These are phyloP conservation scores for Fusarium transvaalense DNA, from an alignment of 2,329 filamentous ascomycete species.

Conservation along the genomic window DNA sequence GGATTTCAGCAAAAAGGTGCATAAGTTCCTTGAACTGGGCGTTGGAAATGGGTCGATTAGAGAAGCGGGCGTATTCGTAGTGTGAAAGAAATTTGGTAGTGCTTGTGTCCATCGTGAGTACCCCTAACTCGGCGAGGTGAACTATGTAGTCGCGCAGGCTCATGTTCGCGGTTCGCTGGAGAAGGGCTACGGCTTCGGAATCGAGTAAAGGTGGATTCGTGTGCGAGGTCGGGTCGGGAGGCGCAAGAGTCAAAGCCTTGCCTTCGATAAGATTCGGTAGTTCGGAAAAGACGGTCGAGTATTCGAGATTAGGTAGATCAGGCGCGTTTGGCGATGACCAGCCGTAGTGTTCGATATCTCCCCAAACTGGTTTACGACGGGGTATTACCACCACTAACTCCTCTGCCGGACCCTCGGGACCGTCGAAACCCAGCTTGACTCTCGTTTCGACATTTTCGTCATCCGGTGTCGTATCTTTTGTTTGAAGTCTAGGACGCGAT, in stretches of 20 bases:
- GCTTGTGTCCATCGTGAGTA: constrained; percentile 62
- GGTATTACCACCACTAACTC: constrained; percentile 63
- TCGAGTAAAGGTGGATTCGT: constrained; percentile 66
- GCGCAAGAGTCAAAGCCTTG: constrained; percentile 88
- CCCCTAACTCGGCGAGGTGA: constrained; percentile 75
- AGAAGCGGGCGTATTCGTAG: constrained; percentile 91
- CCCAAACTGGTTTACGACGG: constrained; percentile 74
- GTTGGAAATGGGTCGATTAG: constrained; percentile 75
- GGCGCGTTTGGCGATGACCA: constrained; percentile 85
- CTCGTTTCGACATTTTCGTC: constrained; percentile 37
- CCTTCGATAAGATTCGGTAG: constrained; percentile 92
- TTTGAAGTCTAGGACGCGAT: constrained; percentile 51
- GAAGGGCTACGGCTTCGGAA: constrained; percentile 74
- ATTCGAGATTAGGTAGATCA: constrained; percentile 85
- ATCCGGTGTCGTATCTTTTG: constrained; percentile 29
- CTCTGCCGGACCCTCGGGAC: constrained; percentile 54
- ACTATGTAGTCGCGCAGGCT: constrained; percentile 82
- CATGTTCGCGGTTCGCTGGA: constrained; percentile 79
- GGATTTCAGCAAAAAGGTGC: constrained; percentile 83
- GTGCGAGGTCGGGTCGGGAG: constrained; percentile 60
- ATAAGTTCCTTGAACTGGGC: constrained; percentile 81
- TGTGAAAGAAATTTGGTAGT: constrained; percentile 75
- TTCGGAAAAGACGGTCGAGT: constrained; percentile 83
- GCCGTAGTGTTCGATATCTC: constrained; percentile 84
- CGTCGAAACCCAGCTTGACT: constrained; percentile 49